Evolutionary conservation across 2,329 filamentous ascomycete species (phyloP), one percentile per base, ranked within the genome.

Genomic region (Phialophora chinensis): DNA sequence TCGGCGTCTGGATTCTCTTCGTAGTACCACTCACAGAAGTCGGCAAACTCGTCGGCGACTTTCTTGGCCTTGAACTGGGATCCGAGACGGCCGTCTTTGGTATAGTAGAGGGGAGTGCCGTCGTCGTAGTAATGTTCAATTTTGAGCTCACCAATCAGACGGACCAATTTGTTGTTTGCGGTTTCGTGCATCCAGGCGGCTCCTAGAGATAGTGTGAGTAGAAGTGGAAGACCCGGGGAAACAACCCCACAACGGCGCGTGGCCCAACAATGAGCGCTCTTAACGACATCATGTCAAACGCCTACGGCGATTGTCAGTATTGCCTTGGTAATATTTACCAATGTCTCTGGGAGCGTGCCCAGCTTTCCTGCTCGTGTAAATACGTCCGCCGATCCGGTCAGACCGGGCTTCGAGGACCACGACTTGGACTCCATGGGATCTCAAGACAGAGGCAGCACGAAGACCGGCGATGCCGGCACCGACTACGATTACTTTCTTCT

Each of bases 181-280:
- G 79, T 81, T 74, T 81, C 79, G 72, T 81, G 79, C 75, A 80
- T 79, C 79, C 79, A 81, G 63, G 79, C 79, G 62, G 79, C 79
- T 57, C 79, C 79, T 81, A 60, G 57, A 59, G 61, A 60, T 25
- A 35, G 35, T 67, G 68, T 69, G 63, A 71, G 69, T 65, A 62
- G 33, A 67, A 67, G 31, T 52, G 66, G 49, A 62, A 33, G 50
- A 61, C 42, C 35, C 25, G 60, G 61, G 64, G 60, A 69, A 69
- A 71, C 66, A 69, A 71, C 61, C 59, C 67, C 66, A 67, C 66
- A 72, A 70, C 63, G 59, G 65, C 66, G 53, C 70, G 68, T 70
- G 70, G 68, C 61, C 60, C 55, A 64, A 68, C 66, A 70, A 68
- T 68, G 66, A 70, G 70, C 68, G 66, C 68, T 67, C 49, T 72